Base-by-base conservation (phyloP, 176 grass and related monocot species). In the Avena sativa region DNA sequence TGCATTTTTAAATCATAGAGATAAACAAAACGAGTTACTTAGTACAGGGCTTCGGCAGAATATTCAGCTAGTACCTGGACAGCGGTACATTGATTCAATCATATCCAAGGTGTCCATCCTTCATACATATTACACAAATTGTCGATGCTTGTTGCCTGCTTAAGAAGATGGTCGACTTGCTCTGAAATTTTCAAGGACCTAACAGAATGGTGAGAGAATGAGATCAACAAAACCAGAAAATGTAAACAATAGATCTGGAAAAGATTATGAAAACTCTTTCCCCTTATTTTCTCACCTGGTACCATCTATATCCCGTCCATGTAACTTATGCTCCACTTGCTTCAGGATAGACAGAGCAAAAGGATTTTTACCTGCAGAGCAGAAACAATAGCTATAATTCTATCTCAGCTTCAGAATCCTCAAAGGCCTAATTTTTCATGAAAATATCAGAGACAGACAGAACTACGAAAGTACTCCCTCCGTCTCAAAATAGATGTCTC, bases 121-220 rank as follows among this genome's bases (percentile, higher is more conserved):
- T 98, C 96, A 83, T 98, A 98, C 93, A 98, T 98, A 94, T 95
- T 95, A 87, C 96, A 95, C 79, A 98, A 92, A 80, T 98, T 98
- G 86, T 98, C 93, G 12, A 98, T 92, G 74, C 77, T 95, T 83
- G 93, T 95, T 34, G 96, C 92, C 82, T 95, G 96, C 87, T 92
- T 98, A 77, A 98, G 79, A 88, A 98, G 96, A 89, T 88, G 63
- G 46, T 98, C 96, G 21, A 98, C 96, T 89, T 93, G 93, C 90
- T 98, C 96, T 19, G 91, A 79, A 86, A 94, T 89, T 40, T 90
- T 87, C 85, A 89, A 83, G 74, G 90, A 94, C 79, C 96, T 98
- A 79, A 76, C 82, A 88, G 74, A 89, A 89, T 67, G 19, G 16
- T 30, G 79, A 17, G 55, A 50, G 57, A 86, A 85, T 17, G 48